Conservation (phyloP, 108 stramenopile genomes). For the Schizochytrium sp. region DNA sequence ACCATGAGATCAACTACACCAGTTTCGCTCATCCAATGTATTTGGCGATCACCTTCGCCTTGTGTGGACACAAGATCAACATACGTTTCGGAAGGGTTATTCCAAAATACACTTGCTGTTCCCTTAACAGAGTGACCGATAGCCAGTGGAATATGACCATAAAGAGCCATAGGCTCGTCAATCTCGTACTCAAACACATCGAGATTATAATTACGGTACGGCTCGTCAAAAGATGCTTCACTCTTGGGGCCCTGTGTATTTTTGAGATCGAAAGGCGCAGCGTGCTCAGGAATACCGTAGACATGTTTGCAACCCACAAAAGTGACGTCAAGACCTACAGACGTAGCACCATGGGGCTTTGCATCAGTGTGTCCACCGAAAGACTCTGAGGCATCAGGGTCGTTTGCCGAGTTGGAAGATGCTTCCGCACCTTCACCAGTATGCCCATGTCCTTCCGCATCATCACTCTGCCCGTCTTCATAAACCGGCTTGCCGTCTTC, state of each 20-base stretch:
- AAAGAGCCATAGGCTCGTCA: slow-evolving; percentile 96
- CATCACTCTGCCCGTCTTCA: slow-evolving; percentile 63
- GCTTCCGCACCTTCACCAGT: slow-evolving; percentile 66
- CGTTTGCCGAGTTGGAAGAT: neutral
- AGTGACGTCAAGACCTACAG: slow-evolving; percentile 91
- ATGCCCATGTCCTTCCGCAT: slow-evolving; percentile 68
- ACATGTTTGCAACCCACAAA: slow-evolving; percentile 86
- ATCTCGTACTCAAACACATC: slow-evolving; percentile 99
- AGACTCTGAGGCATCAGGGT: slow-evolving; percentile 77
- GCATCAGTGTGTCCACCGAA: slow-evolving; percentile 89
- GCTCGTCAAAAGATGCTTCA: slow-evolving; percentile 82
- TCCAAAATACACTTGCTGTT: slow-evolving; percentile 92
- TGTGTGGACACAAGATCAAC: slow-evolving; percentile 83
- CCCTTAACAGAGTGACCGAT: slow-evolving; percentile 73
- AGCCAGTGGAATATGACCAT: slow-evolving; percentile 91
- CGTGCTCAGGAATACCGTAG: slow-evolving; percentile 98
- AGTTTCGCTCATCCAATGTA: slow-evolving; percentile 86
- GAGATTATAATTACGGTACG: slow-evolving; percentile 97
- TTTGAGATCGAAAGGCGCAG: slow-evolving; percentile 86
- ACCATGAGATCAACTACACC: slow-evolving; percentile 74
- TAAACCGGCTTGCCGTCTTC: slow-evolving; percentile 69
- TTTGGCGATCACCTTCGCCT: slow-evolving; percentile 15
- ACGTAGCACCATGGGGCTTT: slow-evolving; percentile 91
- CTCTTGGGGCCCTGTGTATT: slow-evolving; percentile 79
- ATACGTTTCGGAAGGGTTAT: slow-evolving; percentile 98